phyloP scores from a whole-genome alignment of 768 basidiomycete species.

The Mycena indigotica region DNA sequence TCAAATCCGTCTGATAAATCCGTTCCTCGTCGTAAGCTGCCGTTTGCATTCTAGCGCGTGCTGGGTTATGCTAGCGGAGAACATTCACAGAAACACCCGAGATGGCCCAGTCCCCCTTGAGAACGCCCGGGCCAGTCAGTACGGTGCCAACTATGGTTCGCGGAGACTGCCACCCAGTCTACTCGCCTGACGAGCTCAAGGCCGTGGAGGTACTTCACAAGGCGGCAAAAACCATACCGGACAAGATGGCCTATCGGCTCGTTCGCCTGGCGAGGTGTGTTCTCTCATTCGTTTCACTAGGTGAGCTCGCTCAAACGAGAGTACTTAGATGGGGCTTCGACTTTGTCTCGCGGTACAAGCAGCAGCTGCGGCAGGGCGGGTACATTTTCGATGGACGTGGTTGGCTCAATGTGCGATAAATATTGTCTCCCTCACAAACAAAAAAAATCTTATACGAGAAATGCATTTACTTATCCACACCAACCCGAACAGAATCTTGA shows the following conservation, averaged over 20 bases:
- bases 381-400: slow-evolving; percentile 71
- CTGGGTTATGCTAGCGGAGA: slow-evolving; percentile 53
- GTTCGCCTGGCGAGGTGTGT: slow-evolving; percentile 56
- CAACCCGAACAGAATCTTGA: too few relatives aligned
- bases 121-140: slow-evolving; percentile 44
- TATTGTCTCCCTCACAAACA: too few relatives aligned
- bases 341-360: slow-evolving; percentile 80
- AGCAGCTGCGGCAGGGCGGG: slow-evolving; percentile 73
- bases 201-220: slow-evolving; percentile 66
- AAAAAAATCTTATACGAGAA: too few relatives aligned
- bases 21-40: too few relatives aligned
- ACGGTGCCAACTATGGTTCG: background rate
- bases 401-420: slow-evolving; percentile 79
- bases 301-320: background rate
- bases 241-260: slow-evolving; percentile 70
- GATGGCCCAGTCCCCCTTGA: slow-evolving; percentile 77
- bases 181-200: too few relatives aligned
- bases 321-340: slow-evolving; percentile 71
- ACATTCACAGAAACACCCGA: too few relatives aligned
- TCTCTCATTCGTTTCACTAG: slow-evolving; percentile 13
- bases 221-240: slow-evolving; percentile 63
- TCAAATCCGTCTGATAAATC: too few relatives aligned
- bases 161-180: slow-evolving; percentile 12
- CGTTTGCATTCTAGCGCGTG: background rate
- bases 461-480: too few relatives aligned